These are phyloP conservation scores for Mortierella sp. DNA, from an alignment of 371 early-diverging fungal species.

Conservation along the genomic window DNA sequence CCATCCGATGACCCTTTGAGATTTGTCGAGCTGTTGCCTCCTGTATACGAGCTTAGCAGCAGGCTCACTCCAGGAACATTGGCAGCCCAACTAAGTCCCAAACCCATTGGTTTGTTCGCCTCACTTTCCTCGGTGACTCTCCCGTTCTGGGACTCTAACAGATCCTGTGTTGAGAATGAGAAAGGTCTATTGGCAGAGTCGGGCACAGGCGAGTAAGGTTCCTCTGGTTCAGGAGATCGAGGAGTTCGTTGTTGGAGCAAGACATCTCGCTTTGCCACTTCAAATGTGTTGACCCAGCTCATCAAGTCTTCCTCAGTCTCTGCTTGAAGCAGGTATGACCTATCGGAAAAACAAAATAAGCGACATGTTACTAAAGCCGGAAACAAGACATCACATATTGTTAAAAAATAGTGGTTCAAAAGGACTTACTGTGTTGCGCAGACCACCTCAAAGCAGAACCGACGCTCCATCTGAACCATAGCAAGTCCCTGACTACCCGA, in stretches of 20 bases:
- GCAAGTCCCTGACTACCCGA: slow-evolving; percentile 49
- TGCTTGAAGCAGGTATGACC: slow-evolving; percentile 69
- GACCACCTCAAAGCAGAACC: slow-evolving; percentile 81
- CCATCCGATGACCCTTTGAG: too few relatives aligned
- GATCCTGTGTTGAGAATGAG: slow-evolving; percentile 37
- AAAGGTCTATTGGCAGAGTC: slow-evolving; percentile 29
- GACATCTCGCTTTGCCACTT: slow-evolving; percentile 62
- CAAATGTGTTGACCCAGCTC: slow-evolving; percentile 75
- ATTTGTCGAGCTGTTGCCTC: background rate
- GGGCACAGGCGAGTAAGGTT: slow-evolving; percentile 41
- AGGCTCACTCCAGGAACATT: slow-evolving; percentile 48
- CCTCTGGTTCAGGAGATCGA: slow-evolving; percentile 29
- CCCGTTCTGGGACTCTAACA: slow-evolving; percentile 2
- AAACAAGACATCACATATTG: background rate
- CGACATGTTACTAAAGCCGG: background rate
- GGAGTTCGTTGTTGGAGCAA: slow-evolving; percentile 34
- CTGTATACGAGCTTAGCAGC: slow-evolving; percentile 30
- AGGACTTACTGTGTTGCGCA: slow-evolving; percentile 66
- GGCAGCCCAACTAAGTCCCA: slow-evolving; percentile 43
- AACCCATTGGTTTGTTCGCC: slow-evolving; percentile 6
- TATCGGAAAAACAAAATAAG: slow-evolving; percentile 25
- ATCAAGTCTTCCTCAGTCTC: slow-evolving; percentile 77
- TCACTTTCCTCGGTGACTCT: slow-evolving; percentile 13
- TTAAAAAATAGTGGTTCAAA: too few relatives aligned
- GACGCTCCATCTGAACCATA: slow-evolving; percentile 65